A percentile compares a stretch with the other conserved stretches of the same genome.
phyloP scores from a whole-genome alignment of 352 stramenopile species.

The Phytophthora syringae region DNA sequence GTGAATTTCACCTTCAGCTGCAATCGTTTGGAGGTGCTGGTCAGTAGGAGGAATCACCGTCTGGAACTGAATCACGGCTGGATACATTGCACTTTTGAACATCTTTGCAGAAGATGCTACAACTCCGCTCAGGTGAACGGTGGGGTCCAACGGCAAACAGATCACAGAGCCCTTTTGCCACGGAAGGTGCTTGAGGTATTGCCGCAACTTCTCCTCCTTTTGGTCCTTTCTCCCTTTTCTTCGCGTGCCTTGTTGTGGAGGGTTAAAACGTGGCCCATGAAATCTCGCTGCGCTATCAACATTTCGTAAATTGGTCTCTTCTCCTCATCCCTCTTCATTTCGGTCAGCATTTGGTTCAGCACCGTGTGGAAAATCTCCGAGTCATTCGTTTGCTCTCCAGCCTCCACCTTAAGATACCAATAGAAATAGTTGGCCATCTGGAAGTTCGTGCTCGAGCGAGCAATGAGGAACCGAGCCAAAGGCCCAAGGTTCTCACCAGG shows the following conservation, averaged over 20 bases:
- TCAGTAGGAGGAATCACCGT: constrained; percentile 68
- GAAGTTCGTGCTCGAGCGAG: constrained; percentile 93
- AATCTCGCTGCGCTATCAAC: constrained; percentile 91
- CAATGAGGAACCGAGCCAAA: constrained; percentile 95
- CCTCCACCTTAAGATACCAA: constrained; percentile 91
- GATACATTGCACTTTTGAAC: constrained; percentile 99
- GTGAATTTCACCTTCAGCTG: constrained; percentile 24
- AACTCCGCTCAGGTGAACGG: constrained; percentile 88
- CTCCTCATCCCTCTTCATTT: constrained; percentile 92
- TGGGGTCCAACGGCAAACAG: constrained; percentile 88
- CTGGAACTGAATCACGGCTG: constrained; percentile 96
- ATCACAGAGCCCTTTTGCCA: constrained; percentile 84
- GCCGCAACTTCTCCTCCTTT: constrained; percentile 95
- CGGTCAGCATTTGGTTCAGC: constrained; percentile 93
- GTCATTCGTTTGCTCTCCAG: constrained; percentile 73
- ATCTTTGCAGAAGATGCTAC: constrained; percentile 93
- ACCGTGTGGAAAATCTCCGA: constrained; percentile 82
- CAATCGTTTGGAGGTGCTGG: constrained; percentile 33
- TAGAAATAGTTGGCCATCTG: constrained; percentile 99
- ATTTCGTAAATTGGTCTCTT: constrained; percentile 92
- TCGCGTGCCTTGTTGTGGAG: constrained; percentile 93
- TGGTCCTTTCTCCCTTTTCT: constrained; percentile 95
- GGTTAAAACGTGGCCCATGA: constrained; percentile 94
- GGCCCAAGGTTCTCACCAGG: constrained; percentile 65
- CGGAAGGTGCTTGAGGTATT: constrained; percentile 88